Conservation (phyloP, 2,329 filamentous ascomycete genomes). For the Penicillium fuscoglaucum region DNA sequence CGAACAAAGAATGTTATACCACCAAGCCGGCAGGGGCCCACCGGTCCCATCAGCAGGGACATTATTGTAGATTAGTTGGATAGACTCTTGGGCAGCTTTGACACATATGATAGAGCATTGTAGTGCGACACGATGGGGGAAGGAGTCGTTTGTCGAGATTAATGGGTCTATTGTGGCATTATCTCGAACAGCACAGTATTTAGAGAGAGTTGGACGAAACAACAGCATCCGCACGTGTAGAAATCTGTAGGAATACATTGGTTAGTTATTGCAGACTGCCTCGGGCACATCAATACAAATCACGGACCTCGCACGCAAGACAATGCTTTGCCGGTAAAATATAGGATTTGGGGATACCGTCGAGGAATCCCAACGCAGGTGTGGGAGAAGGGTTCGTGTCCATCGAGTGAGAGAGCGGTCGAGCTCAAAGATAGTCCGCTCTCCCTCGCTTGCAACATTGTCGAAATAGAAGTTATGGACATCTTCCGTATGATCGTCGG, state of each 20-base stretch:
- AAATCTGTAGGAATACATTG: constrained; percentile 22
- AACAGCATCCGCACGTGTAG: constrained; percentile 38
- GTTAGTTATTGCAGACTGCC: not conserved
- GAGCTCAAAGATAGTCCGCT: constrained; percentile 36
- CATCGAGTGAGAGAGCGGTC: constrained; percentile 35
- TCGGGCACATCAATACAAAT: not conserved
- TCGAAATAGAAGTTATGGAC: constrained; percentile 33
- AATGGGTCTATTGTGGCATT: constrained; percentile 18
- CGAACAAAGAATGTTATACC: constrained; percentile 41
- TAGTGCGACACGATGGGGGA: constrained; percentile 34
- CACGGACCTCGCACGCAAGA: constrained; percentile 34
- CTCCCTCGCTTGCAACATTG: constrained; percentile 24
- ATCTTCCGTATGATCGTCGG: constrained; percentile 29
- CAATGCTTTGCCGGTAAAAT: constrained; percentile 35
- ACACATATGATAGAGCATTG: constrained; percentile 41
- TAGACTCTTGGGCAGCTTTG: constrained; percentile 35
- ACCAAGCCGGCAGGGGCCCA: constrained; percentile 39
- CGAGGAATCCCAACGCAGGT: constrained; percentile 22
- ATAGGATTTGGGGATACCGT: constrained; percentile 19
- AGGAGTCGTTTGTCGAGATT: constrained; percentile 28
- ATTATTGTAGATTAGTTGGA: constrained; percentile 33
- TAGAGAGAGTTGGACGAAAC: constrained; percentile 35
- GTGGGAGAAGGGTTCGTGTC: constrained; percentile 31
- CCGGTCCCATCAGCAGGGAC: constrained; percentile 30
- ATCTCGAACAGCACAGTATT: constrained; percentile 34